Evolutionary conservation across 2,329 filamentous ascomycete genomes (phyloP), one percentile per base, ranked within the genome.

Genomic region (Ophiosphaerella herpotricha): DNA sequence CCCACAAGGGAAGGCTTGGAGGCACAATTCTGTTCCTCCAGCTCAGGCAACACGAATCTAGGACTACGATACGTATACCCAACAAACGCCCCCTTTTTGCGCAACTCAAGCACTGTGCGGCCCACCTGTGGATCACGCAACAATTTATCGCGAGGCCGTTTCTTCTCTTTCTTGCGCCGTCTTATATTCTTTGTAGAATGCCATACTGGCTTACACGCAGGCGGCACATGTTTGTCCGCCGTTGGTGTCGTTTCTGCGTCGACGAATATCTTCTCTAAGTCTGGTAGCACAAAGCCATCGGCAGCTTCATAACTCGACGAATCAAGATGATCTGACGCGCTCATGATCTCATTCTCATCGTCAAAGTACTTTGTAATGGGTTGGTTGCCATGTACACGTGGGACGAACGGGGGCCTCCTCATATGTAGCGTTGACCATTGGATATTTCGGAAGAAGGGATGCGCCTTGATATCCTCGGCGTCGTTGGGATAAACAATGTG

Each of bases 401-500:
- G 93, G 1, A 95, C 78, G 63, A 95, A 93, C 0, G 92, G 92
- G 0, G 93, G 92, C 7, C 78, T 77, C 47, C 84, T 81, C 31
- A 82, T 74, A 64, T 94, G 88, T 13, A 96, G 74, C 0, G 82
- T 82, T 12, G 88, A 84, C 94, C 91, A 97, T 1, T 84, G 82
- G 13, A 95, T 84, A 42, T 85, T 84, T 48, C 80, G 81, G 76
- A 97, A 97, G 82, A 93, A 97, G 9, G 85, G 83, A 73, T 97
- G 94, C 3, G 81, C 75, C 70, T 95, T 97, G 78, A 97, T 95
- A 47, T 97, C 91, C 57, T 89, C 85, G 1, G 90, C 92, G 64
- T 96, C 92, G 54, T 94, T 83, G 0, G 89, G 79, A 63, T 91
- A 93, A 4, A 97, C 92, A 46, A 88, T 87, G 29, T 85, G 79